A percentile compares a stretch with the other conserved stretches of the same genome.
phyloP scores from a whole-genome alignment of 1,139 yeast genomes.

The Pneumocystis murina region DNA sequence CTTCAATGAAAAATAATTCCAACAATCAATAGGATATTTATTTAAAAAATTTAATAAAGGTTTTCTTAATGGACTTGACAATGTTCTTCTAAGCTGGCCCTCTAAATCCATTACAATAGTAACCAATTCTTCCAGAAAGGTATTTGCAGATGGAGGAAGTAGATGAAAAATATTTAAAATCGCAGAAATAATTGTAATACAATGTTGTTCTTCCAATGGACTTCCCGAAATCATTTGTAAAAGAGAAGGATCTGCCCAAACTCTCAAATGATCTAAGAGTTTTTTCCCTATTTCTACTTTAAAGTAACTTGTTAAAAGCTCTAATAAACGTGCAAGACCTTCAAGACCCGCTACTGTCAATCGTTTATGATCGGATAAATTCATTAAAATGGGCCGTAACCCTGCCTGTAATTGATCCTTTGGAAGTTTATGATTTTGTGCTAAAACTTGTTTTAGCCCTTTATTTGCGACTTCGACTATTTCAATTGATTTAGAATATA shows the following conservation, averaged over 20 bases:
- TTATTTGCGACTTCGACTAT: constrained; percentile 87
- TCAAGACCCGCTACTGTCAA: constrained; percentile 80
- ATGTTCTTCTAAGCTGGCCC: constrained; percentile 69
- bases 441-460: constrained; percentile 69
- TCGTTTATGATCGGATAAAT: constrained; percentile 81
- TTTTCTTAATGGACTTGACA: constrained; percentile 75
- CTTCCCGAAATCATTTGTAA: constrained; percentile 56
- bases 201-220: constrained; percentile 63
- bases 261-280: constrained; percentile 79
- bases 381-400: constrained; percentile 86
- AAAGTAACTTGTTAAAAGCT: constrained; percentile 77
- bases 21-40: constrained; percentile 63
- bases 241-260: constrained; percentile 85
- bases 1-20: constrained; percentile 54
- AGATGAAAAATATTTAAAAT: constrained; percentile 83
- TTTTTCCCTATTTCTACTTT: constrained; percentile 94
- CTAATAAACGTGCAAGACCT: constrained; percentile 75
- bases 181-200: constrained; percentile 76
- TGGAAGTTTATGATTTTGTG: constrained; percentile 79
- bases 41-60: constrained; percentile 82
- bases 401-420: constrained; percentile 89
- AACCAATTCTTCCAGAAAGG: constrained; percentile 78
- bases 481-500: constrained; percentile 70
- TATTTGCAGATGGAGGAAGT: constrained; percentile 80
- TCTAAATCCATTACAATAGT: constrained; percentile 65